phyloP scores from a whole-genome alignment of 2,329 filamentous ascomycete species.

The Aspergillus aculeatus region DNA sequence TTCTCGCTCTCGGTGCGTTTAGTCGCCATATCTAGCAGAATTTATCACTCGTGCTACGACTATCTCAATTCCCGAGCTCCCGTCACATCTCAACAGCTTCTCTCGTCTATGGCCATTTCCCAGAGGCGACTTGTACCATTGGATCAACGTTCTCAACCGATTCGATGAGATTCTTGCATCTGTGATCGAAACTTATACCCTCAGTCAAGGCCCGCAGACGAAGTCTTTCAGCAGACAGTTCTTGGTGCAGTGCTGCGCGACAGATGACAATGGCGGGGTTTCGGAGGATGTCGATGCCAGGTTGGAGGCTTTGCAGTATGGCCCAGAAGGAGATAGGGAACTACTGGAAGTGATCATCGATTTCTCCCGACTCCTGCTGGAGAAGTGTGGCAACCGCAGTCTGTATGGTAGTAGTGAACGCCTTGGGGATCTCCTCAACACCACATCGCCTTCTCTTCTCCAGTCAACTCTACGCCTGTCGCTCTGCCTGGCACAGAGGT shows the following conservation, averaged over 20 bases:
- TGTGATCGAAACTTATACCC: constrained; percentile 75
- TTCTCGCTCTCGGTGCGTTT: constrained; percentile 14
- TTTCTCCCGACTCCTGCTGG: constrained; percentile 83
- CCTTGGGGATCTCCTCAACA: constrained; percentile 84
- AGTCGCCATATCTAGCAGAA: constrained; percentile 85
- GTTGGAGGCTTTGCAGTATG: constrained; percentile 63
- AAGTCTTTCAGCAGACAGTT: constrained; percentile 62
- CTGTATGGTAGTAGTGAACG: constrained; percentile 92
- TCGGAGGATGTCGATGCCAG: constrained; percentile 54
- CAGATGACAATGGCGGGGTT: constrained; percentile 59
- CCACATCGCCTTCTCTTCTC: constrained; percentile 76
- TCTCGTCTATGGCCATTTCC: constrained; percentile 92
- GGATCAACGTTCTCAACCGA: constrained; percentile 90
- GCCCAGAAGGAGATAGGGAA: constrained; percentile 72
- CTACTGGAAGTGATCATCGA: constrained; percentile 76
- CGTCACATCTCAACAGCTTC: constrained; percentile 73
- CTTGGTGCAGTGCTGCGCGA: constrained; percentile 48
- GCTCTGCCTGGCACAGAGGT: constrained; percentile 85
- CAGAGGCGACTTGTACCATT: constrained; percentile 93
- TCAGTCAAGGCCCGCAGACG: constrained; percentile 77
- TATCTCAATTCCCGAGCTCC: constrained; percentile 70
- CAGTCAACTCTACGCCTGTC: constrained; percentile 75
- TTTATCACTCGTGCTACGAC: constrained; percentile 70
- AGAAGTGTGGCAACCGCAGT: constrained; percentile 95
- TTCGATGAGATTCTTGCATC: constrained; percentile 86